A percentile compares a stretch with the other conserved stretches of the same genome.
phyloP scores from a whole-genome alignment of 805 yeast genomes.

The Cyberlindnera mycetangii region DNA sequence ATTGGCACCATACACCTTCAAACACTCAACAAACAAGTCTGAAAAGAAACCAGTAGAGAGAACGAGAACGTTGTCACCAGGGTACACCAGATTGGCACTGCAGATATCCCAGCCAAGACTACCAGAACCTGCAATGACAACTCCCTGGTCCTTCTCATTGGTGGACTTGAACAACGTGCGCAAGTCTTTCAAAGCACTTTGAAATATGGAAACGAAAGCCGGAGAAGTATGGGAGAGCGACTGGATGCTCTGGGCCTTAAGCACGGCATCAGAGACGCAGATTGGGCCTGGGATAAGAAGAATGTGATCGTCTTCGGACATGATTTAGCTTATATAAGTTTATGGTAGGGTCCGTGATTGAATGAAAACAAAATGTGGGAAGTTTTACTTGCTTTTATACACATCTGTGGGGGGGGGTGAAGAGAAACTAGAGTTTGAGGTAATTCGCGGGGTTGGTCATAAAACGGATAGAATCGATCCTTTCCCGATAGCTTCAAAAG shows the following conservation, averaged over 20 bases:
- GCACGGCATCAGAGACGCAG: conserved; percentile 76
- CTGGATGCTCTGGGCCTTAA: conserved; percentile 76
- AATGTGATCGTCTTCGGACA: conserved; percentile 22
- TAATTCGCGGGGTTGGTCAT: conserved; percentile 7
- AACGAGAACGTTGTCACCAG: conserved; percentile 72
- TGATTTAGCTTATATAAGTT: too few relatives aligned
- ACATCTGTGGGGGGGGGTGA: too few relatives aligned
- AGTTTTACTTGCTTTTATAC: too few relatives aligned
- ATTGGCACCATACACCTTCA: conserved; percentile 67
- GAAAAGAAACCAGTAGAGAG: conserved; percentile 90
- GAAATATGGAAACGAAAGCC: conserved; percentile 74
- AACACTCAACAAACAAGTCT: conserved; percentile 75
- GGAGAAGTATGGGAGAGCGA: conserved; percentile 90
- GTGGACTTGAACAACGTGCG: conserved; percentile 73
- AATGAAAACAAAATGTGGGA: too few relatives aligned
- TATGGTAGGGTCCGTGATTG: too few relatives aligned
- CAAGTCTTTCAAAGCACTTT: conserved; percentile 60
- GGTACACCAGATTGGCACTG: conserved; percentile 68
- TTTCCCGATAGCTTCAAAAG: too few relatives aligned
- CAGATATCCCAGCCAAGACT: conserved; percentile 94
- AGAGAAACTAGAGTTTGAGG: not conserved
- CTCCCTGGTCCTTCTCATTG: conserved; percentile 67
- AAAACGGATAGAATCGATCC: too few relatives aligned
- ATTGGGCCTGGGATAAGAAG: conserved; percentile 84
- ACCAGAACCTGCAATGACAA: conserved; percentile 86